A percentile compares a stretch with the other conserved stretches of the same genome.
These are phyloP conservation scores for Fusarium foetens DNA, from an alignment of 2,329 filamentous ascomycete genomes.

Conservation along the genomic window DNA sequence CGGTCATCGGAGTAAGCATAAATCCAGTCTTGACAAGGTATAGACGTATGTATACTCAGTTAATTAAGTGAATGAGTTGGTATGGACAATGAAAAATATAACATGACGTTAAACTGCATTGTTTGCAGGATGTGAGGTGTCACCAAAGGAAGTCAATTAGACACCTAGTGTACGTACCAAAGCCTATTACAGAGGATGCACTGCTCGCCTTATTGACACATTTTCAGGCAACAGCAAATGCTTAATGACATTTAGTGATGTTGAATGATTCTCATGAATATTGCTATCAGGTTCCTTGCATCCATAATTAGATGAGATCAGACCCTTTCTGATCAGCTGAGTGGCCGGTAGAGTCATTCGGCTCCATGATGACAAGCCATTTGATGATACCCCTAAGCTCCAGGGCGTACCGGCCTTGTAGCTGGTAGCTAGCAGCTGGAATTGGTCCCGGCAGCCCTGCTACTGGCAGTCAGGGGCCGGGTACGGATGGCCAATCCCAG, in stretches of 20 bases:
- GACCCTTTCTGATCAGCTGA: not conserved
- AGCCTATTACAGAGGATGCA: not conserved
- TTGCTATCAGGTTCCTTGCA: not conserved
- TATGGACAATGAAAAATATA: not conserved
- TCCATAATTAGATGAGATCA: not conserved
- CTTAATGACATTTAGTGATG: not conserved
- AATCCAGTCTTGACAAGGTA: not conserved
- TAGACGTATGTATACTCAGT: not conserved
- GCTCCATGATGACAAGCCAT: constrained; percentile 8
- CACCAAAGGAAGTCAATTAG: not conserved
- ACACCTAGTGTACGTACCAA: not conserved
- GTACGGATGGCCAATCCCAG: constrained; percentile 4
- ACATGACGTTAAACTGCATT: not conserved
- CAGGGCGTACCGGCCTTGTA: constrained; percentile 15
- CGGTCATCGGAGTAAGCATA: not conserved
- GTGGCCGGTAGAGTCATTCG: constrained; percentile 37
- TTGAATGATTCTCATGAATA: not conserved
- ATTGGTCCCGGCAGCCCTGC: constrained; percentile 23
- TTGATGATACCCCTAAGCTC: constrained; percentile 9
- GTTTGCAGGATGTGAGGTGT: not conserved
- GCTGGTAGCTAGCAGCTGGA: constrained; percentile 30
- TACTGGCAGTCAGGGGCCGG: constrained; percentile 26
- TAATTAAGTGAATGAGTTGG: not conserved
- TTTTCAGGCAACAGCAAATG: not conserved
- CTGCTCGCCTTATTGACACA: not conserved